These are phyloP conservation scores for Oenanthe sinensis DNA, from an alignment of 129 eudicot genomes.

Conservation along the genomic window DNA sequence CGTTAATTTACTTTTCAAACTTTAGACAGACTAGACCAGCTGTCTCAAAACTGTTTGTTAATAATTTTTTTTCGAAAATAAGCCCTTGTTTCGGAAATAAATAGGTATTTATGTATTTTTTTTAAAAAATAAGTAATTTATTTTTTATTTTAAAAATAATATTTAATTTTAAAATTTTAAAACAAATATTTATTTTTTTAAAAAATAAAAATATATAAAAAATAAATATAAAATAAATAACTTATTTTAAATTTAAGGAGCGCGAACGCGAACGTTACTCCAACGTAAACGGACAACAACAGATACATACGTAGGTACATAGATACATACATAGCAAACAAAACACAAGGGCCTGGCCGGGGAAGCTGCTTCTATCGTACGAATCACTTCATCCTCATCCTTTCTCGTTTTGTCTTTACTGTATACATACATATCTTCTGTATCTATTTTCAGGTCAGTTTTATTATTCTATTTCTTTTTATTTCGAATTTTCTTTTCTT, in stretches of 20 bases:
- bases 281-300: neutral
- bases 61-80: no score
- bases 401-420: neutral
- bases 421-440: neutral
- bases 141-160: no score
- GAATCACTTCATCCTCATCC: neutral
- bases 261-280: no score
- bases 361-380: neutral
- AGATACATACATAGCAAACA: neutral
- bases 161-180: no score
- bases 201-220: no score
- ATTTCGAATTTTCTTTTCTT: neutral
- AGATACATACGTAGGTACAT: neutral
- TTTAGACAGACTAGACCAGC: neutral
- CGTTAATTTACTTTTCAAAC: neutral
- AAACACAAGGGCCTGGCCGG: neutral
- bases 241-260: no score
- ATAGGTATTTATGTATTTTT: no score
- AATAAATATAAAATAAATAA: no score
- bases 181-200: no score
- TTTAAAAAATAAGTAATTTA: no score
- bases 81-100: no score
- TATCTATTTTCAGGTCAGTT: neutral
- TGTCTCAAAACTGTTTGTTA: no score
- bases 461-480: neutral